These are phyloP conservation scores for Rosa rugosa DNA, from an alignment of 306 rosid species.

Conservation along the genomic window DNA sequence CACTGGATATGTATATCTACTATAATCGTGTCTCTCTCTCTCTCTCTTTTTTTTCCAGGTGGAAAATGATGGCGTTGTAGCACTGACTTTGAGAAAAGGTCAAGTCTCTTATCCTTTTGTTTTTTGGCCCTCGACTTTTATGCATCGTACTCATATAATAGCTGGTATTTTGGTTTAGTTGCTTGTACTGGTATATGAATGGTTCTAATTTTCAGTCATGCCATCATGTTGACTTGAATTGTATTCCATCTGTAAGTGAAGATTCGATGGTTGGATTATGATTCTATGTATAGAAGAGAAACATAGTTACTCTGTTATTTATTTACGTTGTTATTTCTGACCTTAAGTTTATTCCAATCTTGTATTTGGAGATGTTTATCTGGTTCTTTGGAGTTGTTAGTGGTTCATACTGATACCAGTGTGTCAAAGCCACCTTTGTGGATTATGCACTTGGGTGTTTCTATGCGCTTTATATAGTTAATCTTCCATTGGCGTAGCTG, in stretches of 20 bases:
- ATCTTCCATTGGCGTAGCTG: neutral
- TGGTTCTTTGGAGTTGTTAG: neutral
- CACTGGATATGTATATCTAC: slow-evolving; percentile 6
- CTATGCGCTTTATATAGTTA: neutral
- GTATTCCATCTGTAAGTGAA: neutral
- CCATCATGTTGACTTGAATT: neutral
- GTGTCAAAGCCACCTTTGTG: neutral
- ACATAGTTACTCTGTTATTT: neutral
- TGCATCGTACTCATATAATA: neutral
- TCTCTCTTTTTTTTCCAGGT: slow-evolving; percentile 40
- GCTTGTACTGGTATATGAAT: neutral
- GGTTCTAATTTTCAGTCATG: neutral
- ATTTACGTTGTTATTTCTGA: neutral
- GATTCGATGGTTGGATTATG: neutral
- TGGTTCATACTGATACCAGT: neutral
- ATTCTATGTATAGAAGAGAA: neutral
- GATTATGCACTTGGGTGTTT: neutral
- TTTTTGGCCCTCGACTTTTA: neutral
- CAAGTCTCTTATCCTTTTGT: slow-evolving; percentile 12
- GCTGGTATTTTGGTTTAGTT: neutral
- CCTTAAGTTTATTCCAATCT: neutral
- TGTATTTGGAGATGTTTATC: neutral
- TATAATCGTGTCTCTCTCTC: neutral
- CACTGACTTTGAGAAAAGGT: slow-evolving; percentile 87
- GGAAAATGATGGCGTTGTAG: slow-evolving; percentile 84